phyloP scores from a whole-genome alignment of 2,329 filamentous ascomycete species.

The Colletotrichum euphorbiae region DNA sequence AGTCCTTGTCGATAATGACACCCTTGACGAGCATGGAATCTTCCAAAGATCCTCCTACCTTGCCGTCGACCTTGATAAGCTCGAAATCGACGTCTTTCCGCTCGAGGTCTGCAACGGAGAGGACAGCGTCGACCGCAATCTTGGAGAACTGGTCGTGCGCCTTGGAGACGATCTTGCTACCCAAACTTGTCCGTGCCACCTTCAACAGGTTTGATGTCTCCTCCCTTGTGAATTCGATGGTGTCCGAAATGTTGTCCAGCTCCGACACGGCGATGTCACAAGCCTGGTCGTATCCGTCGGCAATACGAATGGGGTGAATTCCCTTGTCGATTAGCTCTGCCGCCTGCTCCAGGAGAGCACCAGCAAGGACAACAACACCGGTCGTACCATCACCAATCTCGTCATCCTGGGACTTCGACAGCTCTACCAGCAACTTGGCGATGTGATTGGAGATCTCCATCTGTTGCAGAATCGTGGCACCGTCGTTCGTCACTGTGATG shows the following conservation, averaged over 20 bases:
- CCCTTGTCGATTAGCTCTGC: conserved; percentile 99
- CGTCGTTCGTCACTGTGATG: conserved; percentile 99
- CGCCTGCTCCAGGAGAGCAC: conserved; percentile 94
- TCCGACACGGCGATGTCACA: conserved; percentile 96
- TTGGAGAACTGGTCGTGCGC: conserved; percentile 98
- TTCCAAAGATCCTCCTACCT: conserved; percentile 93
- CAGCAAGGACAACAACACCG: conserved; percentile 95
- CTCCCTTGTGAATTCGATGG: conserved; percentile 84
- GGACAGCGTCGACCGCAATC: conserved; percentile 95
- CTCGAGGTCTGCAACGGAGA: conserved; percentile 95
- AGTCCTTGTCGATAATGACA: conserved; percentile 99
- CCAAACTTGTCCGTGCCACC: conserved; percentile 94
- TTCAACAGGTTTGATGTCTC: conserved; percentile 89
- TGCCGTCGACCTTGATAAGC: conserved; percentile 98
- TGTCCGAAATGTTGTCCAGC: conserved; percentile 92
- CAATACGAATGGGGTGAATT: conserved; percentile 98
- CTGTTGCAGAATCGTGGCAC: conserved; percentile 95
- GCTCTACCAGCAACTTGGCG: conserved; percentile 93
- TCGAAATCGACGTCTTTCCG: conserved; percentile 99
- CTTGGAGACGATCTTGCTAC: conserved; percentile 99
- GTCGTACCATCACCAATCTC: conserved; percentile 99
- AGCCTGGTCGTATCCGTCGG: conserved; percentile 96
- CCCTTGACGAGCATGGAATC: conserved; percentile 96
- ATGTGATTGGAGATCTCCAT: conserved; percentile 99
- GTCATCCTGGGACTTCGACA: conserved; percentile 98